Percentiles rank a stretch among this genome's conserved stretches.
Conservation (phyloP, 1,284 basidiomycete species). For the Agaricales sp. region DNA sequence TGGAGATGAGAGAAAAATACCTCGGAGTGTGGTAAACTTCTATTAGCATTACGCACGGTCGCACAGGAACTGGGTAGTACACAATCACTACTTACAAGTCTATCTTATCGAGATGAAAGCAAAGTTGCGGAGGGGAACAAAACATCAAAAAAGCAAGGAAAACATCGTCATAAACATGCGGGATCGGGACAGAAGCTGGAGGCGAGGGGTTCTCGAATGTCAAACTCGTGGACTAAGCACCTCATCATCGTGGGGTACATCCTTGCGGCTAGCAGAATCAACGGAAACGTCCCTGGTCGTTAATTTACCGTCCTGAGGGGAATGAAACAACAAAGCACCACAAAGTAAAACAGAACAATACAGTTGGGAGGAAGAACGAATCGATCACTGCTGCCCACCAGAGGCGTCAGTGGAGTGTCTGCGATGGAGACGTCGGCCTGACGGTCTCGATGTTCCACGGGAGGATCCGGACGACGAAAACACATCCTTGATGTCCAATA, state of each 20-base stretch:
- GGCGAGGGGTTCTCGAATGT: not conserved
- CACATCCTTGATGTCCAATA: not conserved
- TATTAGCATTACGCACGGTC: not conserved
- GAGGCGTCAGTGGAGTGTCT: not conserved
- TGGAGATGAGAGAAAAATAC: too few relatives aligned
- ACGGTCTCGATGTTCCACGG: not conserved
- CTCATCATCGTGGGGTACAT: not conserved
- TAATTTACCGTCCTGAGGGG: not conserved
- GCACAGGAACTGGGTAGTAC: not conserved
- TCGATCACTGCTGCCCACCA: not conserved
- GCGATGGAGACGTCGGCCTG: not conserved
- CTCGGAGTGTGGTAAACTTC: not conserved
- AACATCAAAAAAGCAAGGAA: too few relatives aligned
- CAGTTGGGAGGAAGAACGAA: not conserved
- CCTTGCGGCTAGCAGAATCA: not conserved
- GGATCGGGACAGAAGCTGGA: not conserved
- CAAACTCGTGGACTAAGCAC: not conserved
- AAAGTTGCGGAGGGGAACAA: not conserved
- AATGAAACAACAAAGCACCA: not conserved
- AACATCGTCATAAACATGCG: not conserved
- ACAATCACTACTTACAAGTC: slow-evolving; percentile 1
- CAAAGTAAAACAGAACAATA: not conserved
- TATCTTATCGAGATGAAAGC: slow-evolving; percentile 1
- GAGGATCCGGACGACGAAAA: not conserved
- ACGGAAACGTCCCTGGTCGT: not conserved